Evolutionary conservation across 331 rosid species (phyloP), one percentile per base, ranked within the genome.

Genomic region (Spiraea crenata): DNA sequence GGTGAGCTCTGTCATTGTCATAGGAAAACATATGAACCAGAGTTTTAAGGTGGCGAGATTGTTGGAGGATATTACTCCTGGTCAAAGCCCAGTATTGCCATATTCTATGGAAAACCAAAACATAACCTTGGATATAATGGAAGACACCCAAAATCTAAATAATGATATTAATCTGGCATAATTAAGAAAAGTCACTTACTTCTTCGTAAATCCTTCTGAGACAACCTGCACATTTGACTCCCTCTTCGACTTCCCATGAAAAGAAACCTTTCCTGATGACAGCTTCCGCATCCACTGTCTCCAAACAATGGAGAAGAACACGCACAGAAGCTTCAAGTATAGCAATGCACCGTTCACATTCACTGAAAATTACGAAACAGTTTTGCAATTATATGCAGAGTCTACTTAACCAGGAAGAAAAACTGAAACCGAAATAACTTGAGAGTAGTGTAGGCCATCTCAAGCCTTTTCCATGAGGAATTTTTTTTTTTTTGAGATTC

Each of bases 161-260:
- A 69, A 14, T 13, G 41, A 42, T 14, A 42, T 13, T 56, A 55
- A 49, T 4, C 25, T 58, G 46, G 58, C 52, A 65, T 39, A 40
- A 9, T 58, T 25, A 59, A 34, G 61, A 75, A 75, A 49, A 54
- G 63, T 15, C 60, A 76, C 84, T 11, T 63, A 92, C 98, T 96
- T 92, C 98, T 81, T 92, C 91, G 39, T 84, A 89, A 74, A 93
- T 80, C 69, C 99, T 86, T 79, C 90, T 80, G 19, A 93, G 86
- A 80, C 76, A 84, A 82, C 83, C 77, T 64, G 96, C 97, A 81
- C 97, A 91, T 81, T 79, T 85, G 70, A 93, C 88, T 57, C 84
- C 99, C 84, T 89, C 97, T 64, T 87, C 90, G 59, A 86, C 82
- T 66, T 92, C 82, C 95, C 89, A 91, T 9, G 87, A 85, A 73